Evolutionary conservation across 1,284 basidiomycete species (phyloP).

Genomic region (Cutaneotrichosporon mucoides): DNA sequence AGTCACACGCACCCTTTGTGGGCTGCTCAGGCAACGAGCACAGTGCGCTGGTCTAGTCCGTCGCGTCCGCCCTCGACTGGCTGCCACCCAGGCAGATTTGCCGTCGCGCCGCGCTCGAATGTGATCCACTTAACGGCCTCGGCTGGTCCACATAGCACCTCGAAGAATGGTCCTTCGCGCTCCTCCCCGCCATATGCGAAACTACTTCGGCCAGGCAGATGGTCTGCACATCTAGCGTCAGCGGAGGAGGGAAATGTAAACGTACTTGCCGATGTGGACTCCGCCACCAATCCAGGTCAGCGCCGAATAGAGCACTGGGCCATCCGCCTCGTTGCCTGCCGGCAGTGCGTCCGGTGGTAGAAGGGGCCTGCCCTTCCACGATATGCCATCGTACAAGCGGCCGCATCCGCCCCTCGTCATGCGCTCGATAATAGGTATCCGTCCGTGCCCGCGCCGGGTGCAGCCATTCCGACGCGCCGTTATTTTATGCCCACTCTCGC

Average conservation of each 20-base stretch:
- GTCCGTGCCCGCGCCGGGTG: slow-evolving; percentile 64
- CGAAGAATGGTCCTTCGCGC: slow-evolving; percentile 29
- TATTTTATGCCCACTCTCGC: slow-evolving; percentile 21
- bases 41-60: slow-evolving; percentile 26
- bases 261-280: slow-evolving; percentile 46
- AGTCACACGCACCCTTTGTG: slow-evolving; percentile 12
- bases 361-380: slow-evolving; percentile 30
- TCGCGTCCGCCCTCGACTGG: slow-evolving; percentile 47
- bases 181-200: slow-evolving; percentile 40
- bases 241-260: not conserved
- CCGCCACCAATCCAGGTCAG: slow-evolving; percentile 43
- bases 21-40: slow-evolving; percentile 40
- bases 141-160: slow-evolving; percentile 44
- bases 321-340: slow-evolving; percentile 42
- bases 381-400: slow-evolving; percentile 43
- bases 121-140: slow-evolving; percentile 42
- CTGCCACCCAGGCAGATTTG: slow-evolving; percentile 32
- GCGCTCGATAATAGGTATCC: slow-evolving; percentile 34
- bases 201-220: slow-evolving; percentile 36
- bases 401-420: slow-evolving; percentile 16
- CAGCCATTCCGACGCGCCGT: slow-evolving; percentile 55
- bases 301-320: slow-evolving; percentile 38
- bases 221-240: slow-evolving; percentile 22
- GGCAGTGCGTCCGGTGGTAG: slow-evolving; percentile 43
- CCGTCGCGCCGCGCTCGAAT: slow-evolving; percentile 33